A percentile compares a stretch with the other conserved stretches of the same genome.
These are phyloP conservation scores for Fusarium floridanum DNA, from an alignment of 2,329 filamentous ascomycete species.

Conservation along the genomic window DNA sequence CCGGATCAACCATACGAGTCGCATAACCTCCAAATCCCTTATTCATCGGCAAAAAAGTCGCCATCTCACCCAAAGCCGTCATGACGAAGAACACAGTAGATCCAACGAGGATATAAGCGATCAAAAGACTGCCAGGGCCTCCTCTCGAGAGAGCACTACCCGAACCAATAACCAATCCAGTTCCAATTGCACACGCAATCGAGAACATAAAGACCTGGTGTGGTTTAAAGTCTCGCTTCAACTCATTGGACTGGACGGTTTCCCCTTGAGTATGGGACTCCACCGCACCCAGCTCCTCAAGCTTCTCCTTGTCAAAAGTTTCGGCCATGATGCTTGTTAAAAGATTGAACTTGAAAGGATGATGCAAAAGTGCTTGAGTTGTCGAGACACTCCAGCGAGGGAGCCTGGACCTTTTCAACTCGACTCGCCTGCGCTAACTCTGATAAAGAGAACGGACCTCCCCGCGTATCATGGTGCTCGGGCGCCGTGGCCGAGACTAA, in stretches of 20 bases:
- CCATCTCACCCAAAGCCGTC: constrained; percentile 55
- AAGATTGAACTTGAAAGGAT: not conserved
- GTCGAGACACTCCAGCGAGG: not conserved
- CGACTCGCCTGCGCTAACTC: not conserved
- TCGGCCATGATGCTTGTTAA: not conserved
- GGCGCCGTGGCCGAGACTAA: not conserved
- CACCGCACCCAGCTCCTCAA: not conserved
- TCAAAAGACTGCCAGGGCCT: constrained; percentile 57
- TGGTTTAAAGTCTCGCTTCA: constrained; percentile 41
- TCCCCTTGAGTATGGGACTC: not conserved
- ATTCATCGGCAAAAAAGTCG: constrained; percentile 45
- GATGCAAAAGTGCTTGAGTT: not conserved
- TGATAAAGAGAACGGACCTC: not conserved
- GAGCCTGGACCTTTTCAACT: not conserved
- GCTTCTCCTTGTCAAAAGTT: not conserved
- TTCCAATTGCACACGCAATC: constrained; percentile 55
- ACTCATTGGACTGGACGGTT: constrained; percentile 6
- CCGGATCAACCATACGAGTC: constrained; percentile 48
- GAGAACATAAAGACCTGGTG: constrained; percentile 54
- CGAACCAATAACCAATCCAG: constrained; percentile 64
- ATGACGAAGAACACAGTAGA: constrained; percentile 70
- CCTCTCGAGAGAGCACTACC: constrained; percentile 62
- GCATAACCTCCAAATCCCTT: constrained; percentile 49
- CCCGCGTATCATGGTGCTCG: not conserved
- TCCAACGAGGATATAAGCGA: constrained; percentile 58